Evolutionary conservation across 257 asterid genomes (phyloP), one percentile per base, ranked within the genome.

Genomic region (Solanum verrucosum): DNA sequence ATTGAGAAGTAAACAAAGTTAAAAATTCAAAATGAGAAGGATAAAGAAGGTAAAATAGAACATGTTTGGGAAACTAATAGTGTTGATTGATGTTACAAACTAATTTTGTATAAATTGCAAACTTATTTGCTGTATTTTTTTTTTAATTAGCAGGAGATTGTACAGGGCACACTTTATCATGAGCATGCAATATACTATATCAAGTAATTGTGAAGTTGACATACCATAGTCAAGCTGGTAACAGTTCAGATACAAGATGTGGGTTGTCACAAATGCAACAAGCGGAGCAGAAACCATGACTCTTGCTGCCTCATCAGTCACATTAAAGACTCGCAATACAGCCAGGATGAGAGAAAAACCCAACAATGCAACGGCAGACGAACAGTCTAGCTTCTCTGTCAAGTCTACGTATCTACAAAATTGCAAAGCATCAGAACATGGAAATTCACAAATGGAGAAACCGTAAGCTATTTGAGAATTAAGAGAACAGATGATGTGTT

Each of bases 271-370:
- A 52, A 95, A 94, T 70, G 98, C 98, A 52, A 96, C 67, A 82
- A 96, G 67, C 18, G 98, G 99, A 86, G 99, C 98, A 42, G 98
- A 92, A 89, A 95, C 93, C 98, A 96, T 95, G 92, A 96, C 96
- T 93, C 99, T 92, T 38, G 94, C 92, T 87, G 99, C 99, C 90
- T 96, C 99, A 35, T 90, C 88, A 67, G 83, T 92, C 85, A 96
- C 92, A 56, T 31, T 90, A 93, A 94, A 94, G 85, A 91, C 92
- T 87, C 99, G 93, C 71, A 96, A 86, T 86, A 93, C 90, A 40
- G 98, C 95, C 89, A 95, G 89, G 87, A 95, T 89, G 78, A 95
- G 95, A 16, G 98, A 93, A 89, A 88, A 96, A 83, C 99, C 99
- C 33, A 93, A 93, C 42, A 93, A 92, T 46, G 98, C 98, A 87